Evolutionary conservation across 805 yeast genomes (phyloP), one percentile per base, ranked within the genome.

Genomic region (Yamadazyma olivae): DNA sequence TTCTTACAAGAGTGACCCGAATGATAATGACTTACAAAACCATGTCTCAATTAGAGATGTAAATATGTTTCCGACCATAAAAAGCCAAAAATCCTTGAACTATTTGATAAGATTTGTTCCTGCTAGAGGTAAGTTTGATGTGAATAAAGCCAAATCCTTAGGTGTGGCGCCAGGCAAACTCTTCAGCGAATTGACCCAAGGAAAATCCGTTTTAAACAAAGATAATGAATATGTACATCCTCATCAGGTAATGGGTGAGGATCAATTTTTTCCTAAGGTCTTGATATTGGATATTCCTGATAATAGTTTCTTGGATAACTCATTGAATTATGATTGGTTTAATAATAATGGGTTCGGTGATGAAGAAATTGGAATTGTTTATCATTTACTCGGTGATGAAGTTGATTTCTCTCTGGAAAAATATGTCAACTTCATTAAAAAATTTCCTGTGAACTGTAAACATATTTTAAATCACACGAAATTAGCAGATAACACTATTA

Each of bases 391-490:
- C 18, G 93, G 84, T n/a, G 75, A 70, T 5, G 74, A 70, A 2
- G 65, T 86, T 1, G 75, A 77, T 32, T 59, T 66, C 22, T 46
- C 50, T 42, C 61, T 61, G 44, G 57, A 60, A 1, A 60, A 59
- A 4, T 77, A 84, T 45, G 32, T 58, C 5, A 40, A 54, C 0
- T 81, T 86, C 44, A 69, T 84, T 47, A 56, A 70, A 35, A 54
- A 66, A 4, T 81, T 87, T 46, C 82, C 79, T 0, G 43, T 55
- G 0, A 51, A 66, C 1, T 66, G 78, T 19, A 52, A 66, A 33
- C 95, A 88, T 56, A 66, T 79, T 33, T 67, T 91, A 4, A 81
- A 93, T n/a, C 97, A 91, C 57, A 70, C 80, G 3, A 56, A 61
- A 12, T 65, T 83, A 33, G 67, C 81, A 9, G 77, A 86, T 14